A percentile compares a stretch with the other conserved stretches of the same genome.
phyloP scores from a whole-genome alignment of 2,329 filamentous ascomycete genomes.

The Ascochyta clinopodiicola region DNA sequence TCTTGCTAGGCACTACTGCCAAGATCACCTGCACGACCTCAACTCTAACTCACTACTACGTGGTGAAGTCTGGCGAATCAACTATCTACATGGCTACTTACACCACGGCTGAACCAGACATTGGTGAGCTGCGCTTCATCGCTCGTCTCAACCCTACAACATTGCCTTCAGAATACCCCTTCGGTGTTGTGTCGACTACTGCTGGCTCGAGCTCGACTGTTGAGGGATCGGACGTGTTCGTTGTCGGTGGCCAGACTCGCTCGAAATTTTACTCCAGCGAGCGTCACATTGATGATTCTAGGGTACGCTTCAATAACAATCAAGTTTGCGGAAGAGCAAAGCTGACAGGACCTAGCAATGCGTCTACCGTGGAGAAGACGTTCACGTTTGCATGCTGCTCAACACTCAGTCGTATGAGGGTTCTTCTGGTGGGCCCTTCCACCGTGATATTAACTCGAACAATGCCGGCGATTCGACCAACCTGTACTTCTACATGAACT shows the following conservation, averaged over 20 bases:
- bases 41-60: conserved; percentile 70
- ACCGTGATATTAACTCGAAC: conserved; percentile 68
- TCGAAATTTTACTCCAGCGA: conserved; percentile 74
- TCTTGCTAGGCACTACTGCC: conserved; percentile 41
- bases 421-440: conserved; percentile 70
- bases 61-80: conserved; percentile 66
- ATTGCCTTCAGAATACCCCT: conserved; percentile 46
- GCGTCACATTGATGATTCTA: conserved; percentile 70
- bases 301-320: conserved; percentile 11
- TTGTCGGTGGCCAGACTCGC: conserved; percentile 67
- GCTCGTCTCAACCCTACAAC: conserved; percentile 61
- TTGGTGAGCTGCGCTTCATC: conserved; percentile 68
- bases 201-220: conserved; percentile 58
- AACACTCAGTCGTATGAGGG: conserved; percentile 64
- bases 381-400: conserved; percentile 68
- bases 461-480: conserved; percentile 64
- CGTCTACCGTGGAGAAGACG: conserved; percentile 58
- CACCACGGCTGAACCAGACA: conserved; percentile 56
- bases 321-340: not conserved
- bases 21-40: conserved; percentile 67
- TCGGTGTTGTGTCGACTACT: conserved; percentile 61
- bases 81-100: conserved; percentile 65
- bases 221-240: conserved; percentile 61
- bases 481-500: conserved; percentile 74
- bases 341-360: conserved; percentile 60